Evolutionary conservation across 495 filamentous ascomycete genomes (phyloP).

Genomic region (Penicillium mononematosum): DNA sequence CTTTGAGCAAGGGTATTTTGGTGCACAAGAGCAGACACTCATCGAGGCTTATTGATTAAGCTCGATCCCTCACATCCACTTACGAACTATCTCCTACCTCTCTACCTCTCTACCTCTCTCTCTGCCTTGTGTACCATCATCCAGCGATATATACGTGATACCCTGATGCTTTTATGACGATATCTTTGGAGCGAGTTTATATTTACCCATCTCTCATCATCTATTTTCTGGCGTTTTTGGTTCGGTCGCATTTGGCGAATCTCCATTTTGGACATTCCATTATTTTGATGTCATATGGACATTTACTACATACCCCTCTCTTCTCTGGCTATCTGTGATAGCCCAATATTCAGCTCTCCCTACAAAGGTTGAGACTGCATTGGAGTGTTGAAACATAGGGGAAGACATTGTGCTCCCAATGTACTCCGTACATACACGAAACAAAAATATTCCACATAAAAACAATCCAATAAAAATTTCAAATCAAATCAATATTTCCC

Average conservation of each 20-base stretch:
- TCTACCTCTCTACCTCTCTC: conserved; percentile 1
- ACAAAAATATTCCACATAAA: conserved; percentile 3
- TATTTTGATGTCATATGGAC: conserved; percentile 4
- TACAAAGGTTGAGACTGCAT: conserved; percentile 25
- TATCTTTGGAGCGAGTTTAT: conserved; percentile 7
- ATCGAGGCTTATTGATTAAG: conserved; percentile 44
- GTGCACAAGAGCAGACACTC: conserved; percentile 47
- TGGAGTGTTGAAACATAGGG: conserved; percentile 5
- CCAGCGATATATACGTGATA: conserved; percentile 25
- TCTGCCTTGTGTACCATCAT: conserved; percentile 30
- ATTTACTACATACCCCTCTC: conserved; percentile 9
- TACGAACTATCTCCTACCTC: conserved; percentile 4
- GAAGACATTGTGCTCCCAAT: conserved; percentile 18
- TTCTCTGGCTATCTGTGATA: conserved; percentile 7
- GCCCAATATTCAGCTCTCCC: conserved; percentile 22
- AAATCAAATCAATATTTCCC: not conserved
- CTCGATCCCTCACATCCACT: conserved; percentile 3
- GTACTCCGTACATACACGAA: conserved; percentile 12
- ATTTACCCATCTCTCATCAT: conserved; percentile 5
- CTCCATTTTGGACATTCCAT: conserved; percentile 19
- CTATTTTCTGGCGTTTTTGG: conserved; percentile 13
- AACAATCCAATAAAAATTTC: conserved; percentile 2
- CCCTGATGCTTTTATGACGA: conserved; percentile 27
- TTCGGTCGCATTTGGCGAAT: conserved; percentile 11
- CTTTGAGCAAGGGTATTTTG: conserved; percentile 62